Percentiles rank a stretch among this genome's conserved stretches.
Evolutionary conservation across 2,329 filamentous ascomycete genomes (phyloP).

Genomic region (Ophiostoma montium): DNA sequence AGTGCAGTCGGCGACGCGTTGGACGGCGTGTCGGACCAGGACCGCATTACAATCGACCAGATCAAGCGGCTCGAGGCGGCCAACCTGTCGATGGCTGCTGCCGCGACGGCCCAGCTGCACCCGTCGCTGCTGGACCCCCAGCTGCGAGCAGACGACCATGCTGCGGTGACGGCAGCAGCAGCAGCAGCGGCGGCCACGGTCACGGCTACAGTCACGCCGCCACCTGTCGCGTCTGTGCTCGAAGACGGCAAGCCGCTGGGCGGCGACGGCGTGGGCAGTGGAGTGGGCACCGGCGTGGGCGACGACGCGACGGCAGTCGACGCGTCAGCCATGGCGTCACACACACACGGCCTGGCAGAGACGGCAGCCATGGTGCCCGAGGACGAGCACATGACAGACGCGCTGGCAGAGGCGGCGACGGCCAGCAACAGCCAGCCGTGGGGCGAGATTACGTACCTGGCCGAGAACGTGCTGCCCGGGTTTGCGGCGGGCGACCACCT

Average conservation of each 20-base stretch:
- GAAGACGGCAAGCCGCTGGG: slow-evolving; percentile 1
- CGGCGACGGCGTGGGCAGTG: background rate
- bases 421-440: slow-evolving; percentile 27
- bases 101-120: slow-evolving; percentile 40
- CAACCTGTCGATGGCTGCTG: slow-evolving; percentile 41
- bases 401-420: slow-evolving; percentile 5
- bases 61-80: slow-evolving; percentile 35
- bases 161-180: slow-evolving; percentile 2
- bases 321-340: background rate
- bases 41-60: slow-evolving; percentile 23
- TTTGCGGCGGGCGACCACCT: slow-evolving; percentile 13
- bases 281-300: background rate
- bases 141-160: slow-evolving; percentile 17
- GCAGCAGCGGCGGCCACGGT: background rate
- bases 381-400: slow-evolving; percentile 1
- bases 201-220: background rate
- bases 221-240: slow-evolving; percentile 6
- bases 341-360: background rate
- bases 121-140: slow-evolving; percentile 39
- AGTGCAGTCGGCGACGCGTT: background rate
- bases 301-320: background rate
- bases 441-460: slow-evolving; percentile 38
- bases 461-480: slow-evolving; percentile 19
- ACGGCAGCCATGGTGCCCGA: background rate
- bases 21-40: slow-evolving; percentile 5